phyloP scores from a whole-genome alignment of 495 filamentous ascomycete species.

The Xylaria curta region DNA sequence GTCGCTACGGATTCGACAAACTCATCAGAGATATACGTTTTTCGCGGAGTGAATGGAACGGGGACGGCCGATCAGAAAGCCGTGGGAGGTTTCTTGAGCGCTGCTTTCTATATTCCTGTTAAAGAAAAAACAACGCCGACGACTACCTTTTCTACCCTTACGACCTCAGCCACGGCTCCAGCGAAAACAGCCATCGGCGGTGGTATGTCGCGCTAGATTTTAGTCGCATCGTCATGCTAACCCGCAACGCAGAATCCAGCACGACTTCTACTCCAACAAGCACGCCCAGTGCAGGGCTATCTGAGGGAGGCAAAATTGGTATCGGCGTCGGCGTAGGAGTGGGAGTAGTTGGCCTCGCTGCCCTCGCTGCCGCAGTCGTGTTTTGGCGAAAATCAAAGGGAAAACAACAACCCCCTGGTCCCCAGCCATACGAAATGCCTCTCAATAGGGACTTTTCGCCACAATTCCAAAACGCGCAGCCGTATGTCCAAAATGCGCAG shows the following conservation, averaged over 20 bases:
- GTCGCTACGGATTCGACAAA: constrained; percentile 34
- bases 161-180: constrained; percentile 13
- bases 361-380: constrained; percentile 25
- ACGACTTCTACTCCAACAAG: constrained; percentile 10
- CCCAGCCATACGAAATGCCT: constrained; percentile 25
- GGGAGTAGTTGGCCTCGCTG: constrained; percentile 26
- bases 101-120: constrained; percentile 32
- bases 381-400: constrained; percentile 29
- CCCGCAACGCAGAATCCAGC: not conserved
- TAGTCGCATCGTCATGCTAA: not conserved
- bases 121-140: constrained; percentile 21
- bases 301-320: constrained; percentile 29
- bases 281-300: constrained; percentile 18
- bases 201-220: not conserved
- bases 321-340: constrained; percentile 31
- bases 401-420: constrained; percentile 24
- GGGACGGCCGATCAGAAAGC: constrained; percentile 29
- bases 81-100: constrained; percentile 34
- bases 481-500: not conserved
- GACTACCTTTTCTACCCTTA: constrained; percentile 25
- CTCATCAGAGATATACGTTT: constrained; percentile 35
- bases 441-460: constrained; percentile 17
- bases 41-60: constrained; percentile 30
- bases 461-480: constrained; percentile 1
- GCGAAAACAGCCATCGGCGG: not conserved